Percentiles rank a stretch among this genome's conserved stretches.
These are phyloP conservation scores for Exophiala lecanii-corni DNA, from an alignment of 2,329 filamentous ascomycete species.

Conservation along the genomic window DNA sequence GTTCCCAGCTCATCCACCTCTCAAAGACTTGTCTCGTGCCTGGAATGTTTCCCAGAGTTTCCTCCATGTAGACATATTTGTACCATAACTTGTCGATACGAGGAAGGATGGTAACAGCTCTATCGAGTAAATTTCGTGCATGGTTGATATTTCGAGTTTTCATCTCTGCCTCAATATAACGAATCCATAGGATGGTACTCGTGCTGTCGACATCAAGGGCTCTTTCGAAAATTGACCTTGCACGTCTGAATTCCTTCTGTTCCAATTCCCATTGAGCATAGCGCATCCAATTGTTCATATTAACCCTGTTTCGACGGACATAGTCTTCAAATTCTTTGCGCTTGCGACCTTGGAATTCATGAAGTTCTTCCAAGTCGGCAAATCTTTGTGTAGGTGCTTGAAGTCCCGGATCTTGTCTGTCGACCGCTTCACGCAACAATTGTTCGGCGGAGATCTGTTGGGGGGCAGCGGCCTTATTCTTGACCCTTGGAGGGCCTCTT, in stretches of 20 bases:
- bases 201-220: slow-evolving; percentile 89
- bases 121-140: slow-evolving; percentile 87
- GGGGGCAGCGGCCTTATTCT: slow-evolving; percentile 94
- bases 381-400: slow-evolving; percentile 93
- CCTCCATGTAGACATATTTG: slow-evolving; percentile 98
- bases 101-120: slow-evolving; percentile 87
- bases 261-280: slow-evolving; percentile 97
- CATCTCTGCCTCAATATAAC: slow-evolving; percentile 96
- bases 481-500: slow-evolving; percentile 89
- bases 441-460: slow-evolving; percentile 94
- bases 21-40: slow-evolving; percentile 93
- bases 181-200: slow-evolving; percentile 79
- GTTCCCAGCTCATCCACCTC: slow-evolving; percentile 97
- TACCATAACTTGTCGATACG: slow-evolving; percentile 97
- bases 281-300: slow-evolving; percentile 98
- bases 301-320: slow-evolving; percentile 87
- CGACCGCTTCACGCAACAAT: slow-evolving; percentile 92
- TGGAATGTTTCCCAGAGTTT: slow-evolving; percentile 90
- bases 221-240: slow-evolving; percentile 88
- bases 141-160: slow-evolving; percentile 94
- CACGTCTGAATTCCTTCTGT: slow-evolving; percentile 92
- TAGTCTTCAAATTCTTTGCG: slow-evolving; percentile 97
- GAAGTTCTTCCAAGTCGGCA: slow-evolving; percentile 92
- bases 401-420: slow-evolving; percentile 83
- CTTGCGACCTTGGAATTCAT: slow-evolving; percentile 95